phyloP scores from a whole-genome alignment of 2,329 filamentous ascomycete species.

The Pyrenophora tritici-repentis region DNA sequence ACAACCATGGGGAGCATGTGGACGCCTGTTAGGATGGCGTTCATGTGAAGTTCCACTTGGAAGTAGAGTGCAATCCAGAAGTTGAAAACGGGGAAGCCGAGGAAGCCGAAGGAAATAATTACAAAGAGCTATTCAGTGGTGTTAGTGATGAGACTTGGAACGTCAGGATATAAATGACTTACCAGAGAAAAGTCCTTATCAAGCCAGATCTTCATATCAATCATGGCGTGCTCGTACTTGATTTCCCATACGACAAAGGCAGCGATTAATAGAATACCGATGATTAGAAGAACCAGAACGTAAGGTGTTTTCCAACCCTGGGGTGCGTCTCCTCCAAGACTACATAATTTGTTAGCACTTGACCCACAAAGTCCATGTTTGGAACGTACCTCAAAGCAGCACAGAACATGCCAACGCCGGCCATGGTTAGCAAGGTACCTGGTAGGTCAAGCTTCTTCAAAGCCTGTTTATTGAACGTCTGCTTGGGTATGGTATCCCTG shows the following conservation, averaged over 20 bases:
- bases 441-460: constrained; percentile 65
- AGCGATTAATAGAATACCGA: constrained; percentile 62
- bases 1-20: constrained; percentile 69
- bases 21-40: constrained; percentile 64
- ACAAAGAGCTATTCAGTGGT: constrained; percentile 52
- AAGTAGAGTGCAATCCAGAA: constrained; percentile 71
- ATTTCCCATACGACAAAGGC: constrained; percentile 68
- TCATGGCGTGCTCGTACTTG: constrained; percentile 52
- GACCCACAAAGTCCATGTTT: fast-evolving
- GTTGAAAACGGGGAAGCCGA: constrained; percentile 63
- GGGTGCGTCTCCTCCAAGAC: constrained; percentile 59
- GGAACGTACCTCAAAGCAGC: constrained; percentile 59
- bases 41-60: constrained; percentile 59
- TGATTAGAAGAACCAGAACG: constrained; percentile 65
- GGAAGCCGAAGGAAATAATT: constrained; percentile 64
- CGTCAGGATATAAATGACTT: constrained; percentile 1
- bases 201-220: constrained; percentile 62
- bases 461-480: constrained; percentile 52
- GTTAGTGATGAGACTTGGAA: constrained; percentile 24
- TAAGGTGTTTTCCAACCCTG: constrained; percentile 67
- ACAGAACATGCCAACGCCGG: constrained; percentile 69
- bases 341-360: constrained; percentile 25
- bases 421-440: constrained; percentile 64
- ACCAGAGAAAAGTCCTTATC: constrained; percentile 69
- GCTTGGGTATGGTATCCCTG: constrained; percentile 55